Evolutionary conservation across 2,329 filamentous ascomycete genomes (phyloP), one percentile per base, ranked within the genome.

Genomic region (Sporothrix curviconia): DNA sequence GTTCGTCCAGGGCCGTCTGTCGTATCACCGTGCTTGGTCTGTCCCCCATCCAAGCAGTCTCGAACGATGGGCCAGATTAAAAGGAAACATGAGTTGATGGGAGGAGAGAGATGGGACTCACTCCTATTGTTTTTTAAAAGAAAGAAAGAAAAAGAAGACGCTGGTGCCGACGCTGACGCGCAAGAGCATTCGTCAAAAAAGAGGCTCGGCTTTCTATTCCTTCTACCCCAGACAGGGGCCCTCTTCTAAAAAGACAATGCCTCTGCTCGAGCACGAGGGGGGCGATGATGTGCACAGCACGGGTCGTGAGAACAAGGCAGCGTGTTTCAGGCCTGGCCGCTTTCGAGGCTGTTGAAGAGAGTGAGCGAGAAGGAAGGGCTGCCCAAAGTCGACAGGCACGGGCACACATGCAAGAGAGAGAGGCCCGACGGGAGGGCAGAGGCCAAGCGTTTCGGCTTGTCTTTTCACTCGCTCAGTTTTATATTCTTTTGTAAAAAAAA

Each of bases 261-360:
- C n/a, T n/a, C n/a, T n/a, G 22, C 47, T 28, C 22, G 42, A 51
- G 19, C 8, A 15, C 11, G 17, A 7, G 15, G 15, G 17, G 12
- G 15, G 19, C 28, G 28, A 55, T 37, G 55, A 51, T 51, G 30
- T 36, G 55, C 55, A 44, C 43, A 32, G 28, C n/a, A 32, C 55
- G 55, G 55, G 39, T 46, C 30, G 32, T n/a, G 19, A 51, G 49
- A 51, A 28, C 28, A 25, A 52, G 30, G 55, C 44, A 36, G 14
- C 55, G 49, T 39, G 55, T 57, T 57, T 57, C 55, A 53, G 55
- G 54, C 36, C 43, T 14, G 40, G 32, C 54, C 25, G 34, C 42
- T 17, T 47, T 47, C 17, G 14, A 14, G 12, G n/a, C n/a, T n/a
- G n/a, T n/a, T n/a, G n/a, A n/a, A n/a, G n/a, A n/a, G n/a, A n/a